Percentiles rank a stretch among this genome's conserved stretches.
These are phyloP conservation scores for Phytophthora lateralis DNA, from an alignment of 352 stramenopile genomes.

Conservation along the genomic window DNA sequence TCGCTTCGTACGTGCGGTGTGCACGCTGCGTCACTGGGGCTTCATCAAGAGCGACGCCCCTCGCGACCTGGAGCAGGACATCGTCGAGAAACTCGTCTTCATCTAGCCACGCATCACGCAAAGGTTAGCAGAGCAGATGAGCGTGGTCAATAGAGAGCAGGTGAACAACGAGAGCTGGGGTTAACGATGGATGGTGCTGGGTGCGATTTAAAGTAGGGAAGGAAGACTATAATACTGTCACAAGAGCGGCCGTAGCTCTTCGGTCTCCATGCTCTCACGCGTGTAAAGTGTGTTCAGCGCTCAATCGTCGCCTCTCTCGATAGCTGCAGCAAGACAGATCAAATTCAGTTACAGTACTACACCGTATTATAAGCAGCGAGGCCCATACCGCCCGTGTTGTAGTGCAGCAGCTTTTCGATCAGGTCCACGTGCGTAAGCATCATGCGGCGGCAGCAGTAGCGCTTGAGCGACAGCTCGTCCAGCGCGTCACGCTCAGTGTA, in stretches of 20 bases:
- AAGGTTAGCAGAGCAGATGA: neutral
- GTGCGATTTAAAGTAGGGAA: constrained; percentile 50
- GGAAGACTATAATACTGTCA: constrained; percentile 49
- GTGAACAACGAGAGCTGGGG: neutral
- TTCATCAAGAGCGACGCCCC: constrained; percentile 56
- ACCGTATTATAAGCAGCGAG: neutral
- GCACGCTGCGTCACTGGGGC: constrained; percentile 74
- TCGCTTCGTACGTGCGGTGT: constrained; percentile 70
- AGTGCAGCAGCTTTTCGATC: constrained; percentile 99
- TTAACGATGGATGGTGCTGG: constrained; percentile 20
- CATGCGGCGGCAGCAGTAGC: constrained; percentile 99
- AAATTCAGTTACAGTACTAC: constrained; percentile 3
- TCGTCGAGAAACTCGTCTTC: constrained; percentile 84
- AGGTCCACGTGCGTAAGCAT: constrained; percentile 99
- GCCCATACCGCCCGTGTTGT: constrained; percentile 94
- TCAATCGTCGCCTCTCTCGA: constrained; percentile 82
- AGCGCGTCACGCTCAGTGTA: constrained; percentile 98
- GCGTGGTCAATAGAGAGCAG: constrained; percentile 2
- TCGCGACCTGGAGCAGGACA: constrained; percentile 52
- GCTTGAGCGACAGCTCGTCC: constrained; percentile 97
- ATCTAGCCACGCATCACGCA: constrained; percentile 42
- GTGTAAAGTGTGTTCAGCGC: constrained; percentile 2
- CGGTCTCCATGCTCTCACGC: constrained; percentile 32
- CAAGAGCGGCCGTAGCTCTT: constrained; percentile 34
- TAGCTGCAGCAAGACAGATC: constrained; percentile 50